These are phyloP conservation scores for Candida anglica DNA, from an alignment of 805 yeast genomes.

Conservation along the genomic window DNA sequence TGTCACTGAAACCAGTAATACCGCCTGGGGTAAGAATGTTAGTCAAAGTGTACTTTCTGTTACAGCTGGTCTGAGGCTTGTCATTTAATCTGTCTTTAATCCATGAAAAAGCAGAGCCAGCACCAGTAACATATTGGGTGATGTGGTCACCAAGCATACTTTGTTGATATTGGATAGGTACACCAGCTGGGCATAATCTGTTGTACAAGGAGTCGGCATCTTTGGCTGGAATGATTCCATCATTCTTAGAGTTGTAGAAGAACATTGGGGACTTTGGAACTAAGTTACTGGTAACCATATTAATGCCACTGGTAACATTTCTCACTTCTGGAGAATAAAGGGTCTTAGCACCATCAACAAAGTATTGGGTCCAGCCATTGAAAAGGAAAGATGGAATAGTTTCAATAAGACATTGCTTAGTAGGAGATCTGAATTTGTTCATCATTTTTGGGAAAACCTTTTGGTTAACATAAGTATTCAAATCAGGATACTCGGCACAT, in stretches of 20 bases:
- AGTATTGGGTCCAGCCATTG: neutral
- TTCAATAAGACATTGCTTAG: constrained; percentile 5
- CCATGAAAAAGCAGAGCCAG: constrained; percentile 18
- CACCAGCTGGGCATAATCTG: constrained; percentile 1
- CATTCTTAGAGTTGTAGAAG: constrained; percentile 9
- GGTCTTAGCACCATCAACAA: constrained; percentile 1
- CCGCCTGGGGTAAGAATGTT: neutral
- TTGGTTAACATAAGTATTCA: constrained; percentile 6
- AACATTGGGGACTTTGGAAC: constrained; percentile 12
- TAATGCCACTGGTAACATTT: constrained; percentile 2
- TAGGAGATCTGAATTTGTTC: neutral
- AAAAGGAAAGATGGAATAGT: neutral
- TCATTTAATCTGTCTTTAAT: constrained; percentile 15
- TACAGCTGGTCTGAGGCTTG: constrained; percentile 10
- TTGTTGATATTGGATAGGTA: neutral
- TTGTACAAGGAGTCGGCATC: constrained; percentile 1
- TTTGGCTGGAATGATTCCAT: constrained; percentile 10
- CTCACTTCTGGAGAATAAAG: constrained; percentile 2
- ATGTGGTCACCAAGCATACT: constrained; percentile 15
- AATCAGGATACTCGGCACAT: constrained; percentile 17
- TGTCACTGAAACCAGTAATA: neutral
- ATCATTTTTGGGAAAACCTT: constrained; percentile 2
- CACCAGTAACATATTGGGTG: constrained; percentile 11
- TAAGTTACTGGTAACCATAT: neutral
- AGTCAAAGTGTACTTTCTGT: constrained; percentile 2